Base-by-base conservation (phyloP, 352 stramenopile genomes). In the Hyaloperonospora arabidopsidis region DNA sequence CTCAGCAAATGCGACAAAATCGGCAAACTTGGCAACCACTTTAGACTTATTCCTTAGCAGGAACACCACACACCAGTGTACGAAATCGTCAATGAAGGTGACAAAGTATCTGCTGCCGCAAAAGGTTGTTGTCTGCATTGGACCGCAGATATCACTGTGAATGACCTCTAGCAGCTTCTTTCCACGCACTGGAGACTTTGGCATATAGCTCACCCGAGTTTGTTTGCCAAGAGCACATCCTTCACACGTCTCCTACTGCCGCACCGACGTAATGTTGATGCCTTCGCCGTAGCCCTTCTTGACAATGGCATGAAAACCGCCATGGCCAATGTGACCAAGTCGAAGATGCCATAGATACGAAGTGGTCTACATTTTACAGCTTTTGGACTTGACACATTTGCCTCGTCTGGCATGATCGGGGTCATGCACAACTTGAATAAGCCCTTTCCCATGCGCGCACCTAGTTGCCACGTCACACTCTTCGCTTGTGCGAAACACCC, bases 21-120 rank as follows among this genome's bases (percentile, higher is more conserved):
- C 34, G 0, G 45, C 54, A 23, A 67, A 63, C 36, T 63, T 64
- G 50, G 21, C 38, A 7, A 38, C 38, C 39, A 58, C 49, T 18
- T 63, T 45, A 2, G 49, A 58, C 22, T 56, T 62, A 25, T 57
- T 60, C 35, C 36, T 29, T 7, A 61, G 15, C n/a, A 61, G 25
- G 3, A 35, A 57, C 8, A 58, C 54, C 19, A 54, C 38, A 45
- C 39, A 45, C 28, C 14, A 46, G 40, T 46, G 40, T 29, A 14
- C 28, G 40, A 32, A 46, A 7, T 45, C 38, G 17, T 49, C 50
- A 28, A 57, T n/a, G 11, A 45, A 51, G 1, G 28, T 45, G 3
- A 51, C 40, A 11, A 51, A 56, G 35, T 52, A 45, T 15, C 18
- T 8, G 15, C 52, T 61, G 21, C 40, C 28, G 43, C 32, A 25